A percentile compares a stretch with the other conserved stretches of the same genome.
Conservation (phyloP, 306 rosid genomes). For the Arachis stenosperma region DNA sequence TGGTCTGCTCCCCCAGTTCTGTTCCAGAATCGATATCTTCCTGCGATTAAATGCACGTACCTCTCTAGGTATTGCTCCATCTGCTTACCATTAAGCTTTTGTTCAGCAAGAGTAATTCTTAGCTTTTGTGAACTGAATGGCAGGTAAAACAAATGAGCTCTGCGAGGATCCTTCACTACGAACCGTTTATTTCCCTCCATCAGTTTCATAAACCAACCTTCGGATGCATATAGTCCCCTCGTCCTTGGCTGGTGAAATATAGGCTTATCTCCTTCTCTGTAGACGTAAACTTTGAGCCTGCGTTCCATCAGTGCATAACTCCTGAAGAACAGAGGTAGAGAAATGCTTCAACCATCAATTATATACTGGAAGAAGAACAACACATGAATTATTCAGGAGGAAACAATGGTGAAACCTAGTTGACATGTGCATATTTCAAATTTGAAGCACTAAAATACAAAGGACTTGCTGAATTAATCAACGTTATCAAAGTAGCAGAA, state of each 20-base stretch:
- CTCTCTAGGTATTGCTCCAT: conserved; percentile 65
- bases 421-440: conserved; percentile 9
- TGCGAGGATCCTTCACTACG: conserved; percentile 65
- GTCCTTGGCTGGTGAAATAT: conserved; percentile 80
- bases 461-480: neutral
- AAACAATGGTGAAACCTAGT: conserved; percentile 2
- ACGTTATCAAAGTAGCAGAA: conserved; percentile 11
- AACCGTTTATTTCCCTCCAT: conserved; percentile 67
- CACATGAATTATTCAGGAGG: neutral
- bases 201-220: conserved; percentile 95
- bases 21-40: conserved; percentile 78
- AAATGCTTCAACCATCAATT: conserved; percentile 38
- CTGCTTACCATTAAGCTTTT: conserved; percentile 38
- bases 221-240: conserved; percentile 92
- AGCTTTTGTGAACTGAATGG: conserved; percentile 78
- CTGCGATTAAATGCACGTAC: conserved; percentile 65
- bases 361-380: conserved; percentile 26
- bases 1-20: conserved; percentile 88
- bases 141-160: conserved; percentile 84
- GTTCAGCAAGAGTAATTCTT: conserved; percentile 53
- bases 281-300: conserved; percentile 75
- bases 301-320: conserved; percentile 86
- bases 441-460: conserved; percentile 9
- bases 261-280: conserved; percentile 83
- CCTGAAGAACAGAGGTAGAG: conserved; percentile 51